Conservation (phyloP, 2,329 filamentous ascomycete genomes). For the Trichoderma koningiopsis region DNA sequence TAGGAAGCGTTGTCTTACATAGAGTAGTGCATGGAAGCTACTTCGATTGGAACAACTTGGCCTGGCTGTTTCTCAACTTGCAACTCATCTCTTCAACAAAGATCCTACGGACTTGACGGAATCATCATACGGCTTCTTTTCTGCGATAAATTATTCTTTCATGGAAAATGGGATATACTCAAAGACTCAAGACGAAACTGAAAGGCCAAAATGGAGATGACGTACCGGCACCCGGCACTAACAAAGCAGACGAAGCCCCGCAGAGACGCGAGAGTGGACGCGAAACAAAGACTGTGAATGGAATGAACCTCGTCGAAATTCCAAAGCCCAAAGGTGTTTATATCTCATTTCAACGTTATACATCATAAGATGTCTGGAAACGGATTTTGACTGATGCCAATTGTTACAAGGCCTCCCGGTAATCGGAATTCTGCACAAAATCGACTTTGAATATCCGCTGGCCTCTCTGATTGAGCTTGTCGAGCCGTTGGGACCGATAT, state of each 20-base stretch:
- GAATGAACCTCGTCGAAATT: constrained; percentile 4
- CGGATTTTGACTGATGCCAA: not conserved
- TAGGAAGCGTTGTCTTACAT: not conserved
- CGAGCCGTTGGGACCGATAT: constrained; percentile 14
- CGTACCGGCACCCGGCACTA: not conserved
- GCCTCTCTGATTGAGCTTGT: constrained; percentile 16
- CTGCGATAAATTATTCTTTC: not conserved
- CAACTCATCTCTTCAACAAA: not conserved
- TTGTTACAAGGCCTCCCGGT: constrained; percentile 4
- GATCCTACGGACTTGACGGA: not conserved
- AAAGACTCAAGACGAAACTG: constrained; percentile 9
- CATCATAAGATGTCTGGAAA: not conserved
- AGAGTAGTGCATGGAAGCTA: not conserved
- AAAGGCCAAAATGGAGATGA: not conserved
- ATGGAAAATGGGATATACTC: constrained; percentile 16
- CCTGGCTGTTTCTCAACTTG: not conserved
- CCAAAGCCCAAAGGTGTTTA: constrained; percentile 19
- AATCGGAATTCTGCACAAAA: constrained; percentile 12
- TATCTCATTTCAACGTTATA: not conserved
- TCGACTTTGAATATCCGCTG: constrained; percentile 15
- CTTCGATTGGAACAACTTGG: not conserved
- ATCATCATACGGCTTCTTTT: not conserved
- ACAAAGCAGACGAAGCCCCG: not conserved
- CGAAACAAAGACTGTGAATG: not conserved
- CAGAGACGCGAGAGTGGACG: not conserved